Evolutionary conservation across 768 basidiomycete species (phyloP).

Genomic region (Nidularia pulvinata): DNA sequence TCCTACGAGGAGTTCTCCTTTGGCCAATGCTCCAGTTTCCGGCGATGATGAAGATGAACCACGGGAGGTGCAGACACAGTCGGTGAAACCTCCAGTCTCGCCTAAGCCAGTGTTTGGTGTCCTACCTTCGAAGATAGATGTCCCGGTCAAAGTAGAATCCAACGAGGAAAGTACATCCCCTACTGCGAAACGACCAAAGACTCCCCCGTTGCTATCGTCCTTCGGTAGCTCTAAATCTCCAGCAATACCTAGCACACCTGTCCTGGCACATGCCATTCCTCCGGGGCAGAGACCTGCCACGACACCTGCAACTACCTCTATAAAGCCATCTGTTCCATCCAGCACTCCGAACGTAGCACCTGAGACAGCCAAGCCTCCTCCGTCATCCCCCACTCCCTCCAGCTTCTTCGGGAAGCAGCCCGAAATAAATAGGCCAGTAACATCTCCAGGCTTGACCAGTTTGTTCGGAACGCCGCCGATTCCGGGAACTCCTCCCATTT

Average conservation of each 20-base stretch:
- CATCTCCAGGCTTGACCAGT: not conserved
- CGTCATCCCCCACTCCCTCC: constrained; percentile 3
- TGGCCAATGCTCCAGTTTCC: constrained; percentile 55
- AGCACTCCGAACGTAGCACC: not conserved
- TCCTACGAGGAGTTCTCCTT: constrained; percentile 75
- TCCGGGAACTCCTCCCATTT: not conserved
- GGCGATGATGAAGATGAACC: constrained; percentile 43
- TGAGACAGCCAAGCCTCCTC: not conserved
- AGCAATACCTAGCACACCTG: constrained; percentile 4
- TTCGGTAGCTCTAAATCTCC: constrained; percentile 13
- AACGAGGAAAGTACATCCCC: constrained; percentile 15
- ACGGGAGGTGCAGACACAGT: constrained; percentile 9
- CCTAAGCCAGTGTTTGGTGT: constrained; percentile 35
- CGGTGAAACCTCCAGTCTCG: constrained; percentile 30
- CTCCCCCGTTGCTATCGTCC: constrained; percentile 43
- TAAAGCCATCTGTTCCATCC: not conserved
- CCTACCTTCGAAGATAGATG: constrained; percentile 23
- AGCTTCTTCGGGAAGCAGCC: not conserved
- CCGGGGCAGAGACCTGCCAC: constrained; percentile 2
- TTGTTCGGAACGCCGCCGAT: constrained; percentile 3
- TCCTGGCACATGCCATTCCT: constrained; percentile 2
- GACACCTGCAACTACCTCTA: constrained; percentile 1
- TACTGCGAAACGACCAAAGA: constrained; percentile 38
- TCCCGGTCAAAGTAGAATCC: constrained; percentile 2
- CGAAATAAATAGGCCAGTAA: not conserved